phyloP scores from a whole-genome alignment of 345 rosid genomes.

The Citrus medica region DNA sequence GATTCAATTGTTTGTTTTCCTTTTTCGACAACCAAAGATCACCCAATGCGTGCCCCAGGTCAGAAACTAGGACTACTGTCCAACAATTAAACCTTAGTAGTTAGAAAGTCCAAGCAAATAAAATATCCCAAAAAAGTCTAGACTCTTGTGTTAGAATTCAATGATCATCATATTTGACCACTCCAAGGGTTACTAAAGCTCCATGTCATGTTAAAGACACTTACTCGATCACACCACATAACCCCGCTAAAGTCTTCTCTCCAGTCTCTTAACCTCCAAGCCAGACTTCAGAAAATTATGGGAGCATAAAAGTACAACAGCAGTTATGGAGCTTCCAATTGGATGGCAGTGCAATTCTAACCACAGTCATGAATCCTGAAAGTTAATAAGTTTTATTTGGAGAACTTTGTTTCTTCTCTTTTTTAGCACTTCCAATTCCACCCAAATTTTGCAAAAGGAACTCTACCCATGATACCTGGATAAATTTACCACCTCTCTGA shows the following conservation, averaged over 20 bases:
- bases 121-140: neutral
- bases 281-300: neutral
- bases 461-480: neutral
- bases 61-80: neutral
- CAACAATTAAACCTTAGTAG: neutral
- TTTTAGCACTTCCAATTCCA: neutral
- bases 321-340: neutral
- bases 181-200: neutral
- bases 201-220: neutral
- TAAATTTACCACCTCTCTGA: neutral
- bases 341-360: neutral
- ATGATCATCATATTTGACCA: neutral
- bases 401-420: neutral
- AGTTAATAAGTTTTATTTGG: neutral
- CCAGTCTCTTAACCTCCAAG: neutral
- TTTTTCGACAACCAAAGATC: neutral
- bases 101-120: neutral
- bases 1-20: neutral
- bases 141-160: neutral
- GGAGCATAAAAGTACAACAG: neutral
- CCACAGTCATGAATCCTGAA: neutral
- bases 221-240: neutral
- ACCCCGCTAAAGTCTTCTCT: neutral
- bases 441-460: neutral
- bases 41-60: neutral